Base-by-base conservation (phyloP, 2,329 filamentous ascomycete genomes). In the Colletotrichum sp. region DNA sequence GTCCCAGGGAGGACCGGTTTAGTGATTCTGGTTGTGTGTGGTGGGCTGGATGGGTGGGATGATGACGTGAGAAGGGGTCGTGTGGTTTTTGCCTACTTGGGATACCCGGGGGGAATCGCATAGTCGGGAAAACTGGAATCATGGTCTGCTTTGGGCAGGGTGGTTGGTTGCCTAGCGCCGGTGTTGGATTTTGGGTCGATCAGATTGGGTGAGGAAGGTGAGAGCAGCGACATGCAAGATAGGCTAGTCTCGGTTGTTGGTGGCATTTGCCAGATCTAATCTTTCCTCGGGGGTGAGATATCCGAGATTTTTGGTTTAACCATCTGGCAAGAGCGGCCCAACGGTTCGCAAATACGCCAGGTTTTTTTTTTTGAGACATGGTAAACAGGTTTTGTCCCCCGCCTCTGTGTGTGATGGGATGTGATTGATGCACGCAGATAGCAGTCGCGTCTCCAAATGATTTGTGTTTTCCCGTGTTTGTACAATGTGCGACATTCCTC, bases 181-280 rank as follows among this genome's bases (percentile, higher is more conserved):
- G 10, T 22, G 59, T 30, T n/a, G 34, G 62, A 10, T 26, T 64
- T 32, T 55, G 30, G 18, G 36, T 24, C 30, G 22, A 30, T 22
- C 34, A 24, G 30, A n/a, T 22, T 64, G 26, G 22, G 63, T 2
- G 30, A 36, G 34, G 34, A 39, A n/a, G 34, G 18, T 62, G 59
- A 62, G 59, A 62, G 59, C 28, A 32, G 59, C 28, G 67, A 15
- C 59, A 28, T 52, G 57, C 57, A 32, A 72, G 68, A 75, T 75
- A 75, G 72, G 63, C 63, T 75, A 75, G 72, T 68, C 13, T 64
- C 72, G 72, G 72, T 62, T 75, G 69, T 68, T 32, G 32, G 32
- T 67, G 68, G 69, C 22, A n/a, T 60, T 48, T 5, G 65, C 60
- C 6, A 52, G 44, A 52, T 52, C 44, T 52, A 52, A 52, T 52